Conservation (phyloP, 305 asterid species). For the Fraxinus sp. region DNA sequence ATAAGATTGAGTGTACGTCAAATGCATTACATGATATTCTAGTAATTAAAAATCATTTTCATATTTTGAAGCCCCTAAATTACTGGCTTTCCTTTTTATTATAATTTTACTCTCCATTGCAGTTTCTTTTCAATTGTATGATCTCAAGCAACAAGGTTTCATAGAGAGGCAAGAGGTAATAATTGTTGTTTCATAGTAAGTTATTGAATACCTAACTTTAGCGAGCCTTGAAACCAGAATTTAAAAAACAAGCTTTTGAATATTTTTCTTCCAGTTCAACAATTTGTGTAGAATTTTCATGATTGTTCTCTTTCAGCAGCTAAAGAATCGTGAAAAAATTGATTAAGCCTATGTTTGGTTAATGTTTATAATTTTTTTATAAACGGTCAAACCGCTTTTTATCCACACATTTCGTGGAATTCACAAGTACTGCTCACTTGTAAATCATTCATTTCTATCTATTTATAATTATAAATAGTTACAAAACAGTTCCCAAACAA, state of each 20-base stretch:
- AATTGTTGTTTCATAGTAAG: background rate
- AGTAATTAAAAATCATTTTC: conserved; percentile 9
- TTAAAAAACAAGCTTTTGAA: background rate
- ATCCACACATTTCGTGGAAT: background rate
- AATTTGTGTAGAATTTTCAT: background rate
- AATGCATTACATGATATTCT: conserved; percentile 10
- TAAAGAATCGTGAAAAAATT: background rate
- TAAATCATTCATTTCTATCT: background rate
- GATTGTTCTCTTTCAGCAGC: background rate
- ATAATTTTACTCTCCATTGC: conserved; percentile 32
- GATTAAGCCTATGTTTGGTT: background rate
- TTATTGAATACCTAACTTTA: conserved; percentile 6
- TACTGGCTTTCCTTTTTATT: conserved; percentile 3
- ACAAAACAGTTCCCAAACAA: background rate
- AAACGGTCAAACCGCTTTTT: background rate
- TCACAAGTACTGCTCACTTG: background rate
- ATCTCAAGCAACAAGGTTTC: conserved; percentile 98
- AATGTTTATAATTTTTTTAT: background rate
- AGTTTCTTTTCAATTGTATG: conserved; percentile 98
- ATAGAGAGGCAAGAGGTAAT: conserved; percentile 98
- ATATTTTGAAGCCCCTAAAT: conserved; percentile 14
- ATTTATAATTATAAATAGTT: background rate
- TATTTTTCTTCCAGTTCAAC: background rate
- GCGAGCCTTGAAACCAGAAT: conserved; percentile 9
- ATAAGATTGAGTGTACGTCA: conserved; percentile 82